A percentile compares a stretch with the other conserved stretches of the same genome.
Evolutionary conservation across 805 yeast species (phyloP).

Genomic region (Starmerella apicola): DNA sequence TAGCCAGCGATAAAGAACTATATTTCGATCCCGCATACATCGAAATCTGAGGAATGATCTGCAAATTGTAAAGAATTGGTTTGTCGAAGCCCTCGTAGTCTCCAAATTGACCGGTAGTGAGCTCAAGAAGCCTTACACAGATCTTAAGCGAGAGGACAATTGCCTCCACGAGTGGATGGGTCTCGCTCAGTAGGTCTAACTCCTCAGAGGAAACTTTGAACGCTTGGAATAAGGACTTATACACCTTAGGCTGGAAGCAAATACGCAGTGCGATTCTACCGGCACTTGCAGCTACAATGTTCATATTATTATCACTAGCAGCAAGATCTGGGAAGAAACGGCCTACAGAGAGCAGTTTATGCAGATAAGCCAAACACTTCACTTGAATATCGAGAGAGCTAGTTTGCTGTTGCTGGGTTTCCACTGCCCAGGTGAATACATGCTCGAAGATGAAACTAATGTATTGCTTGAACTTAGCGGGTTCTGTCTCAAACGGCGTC

Average conservation of each 20-base stretch:
- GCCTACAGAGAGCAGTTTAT: constrained; percentile 26
- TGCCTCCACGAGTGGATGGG: constrained; percentile 28
- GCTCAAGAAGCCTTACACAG: constrained; percentile 26
- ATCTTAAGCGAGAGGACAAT: constrained; percentile 36
- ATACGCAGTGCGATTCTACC: constrained; percentile 33
- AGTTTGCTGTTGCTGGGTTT: constrained; percentile 14
- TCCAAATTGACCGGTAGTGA: too few relatives aligned
- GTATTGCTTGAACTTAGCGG: constrained; percentile 29
- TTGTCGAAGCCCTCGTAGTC: constrained; percentile 36
- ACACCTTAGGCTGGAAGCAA: constrained; percentile 48
- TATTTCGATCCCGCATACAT: constrained; percentile 51
- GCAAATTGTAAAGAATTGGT: constrained; percentile 56
- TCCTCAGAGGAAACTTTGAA: constrained; percentile 49
- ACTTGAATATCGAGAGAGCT: constrained; percentile 35
- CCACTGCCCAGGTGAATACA: constrained; percentile 39
- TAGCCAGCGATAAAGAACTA: constrained; percentile 39
- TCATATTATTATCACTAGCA: background rate
- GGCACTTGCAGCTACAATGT: too few relatives aligned
- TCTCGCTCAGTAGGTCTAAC: constrained; percentile 30
- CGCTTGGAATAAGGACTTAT: constrained; percentile 43
- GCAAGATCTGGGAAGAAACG: background rate
- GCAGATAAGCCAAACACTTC: constrained; percentile 40
- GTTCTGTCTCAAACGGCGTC: background rate
- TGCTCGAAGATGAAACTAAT: constrained; percentile 58
- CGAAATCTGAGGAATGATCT: constrained; percentile 61